These are phyloP conservation scores for Primulina tabacum DNA, from an alignment of 257 asterid species.

Conservation along the genomic window DNA sequence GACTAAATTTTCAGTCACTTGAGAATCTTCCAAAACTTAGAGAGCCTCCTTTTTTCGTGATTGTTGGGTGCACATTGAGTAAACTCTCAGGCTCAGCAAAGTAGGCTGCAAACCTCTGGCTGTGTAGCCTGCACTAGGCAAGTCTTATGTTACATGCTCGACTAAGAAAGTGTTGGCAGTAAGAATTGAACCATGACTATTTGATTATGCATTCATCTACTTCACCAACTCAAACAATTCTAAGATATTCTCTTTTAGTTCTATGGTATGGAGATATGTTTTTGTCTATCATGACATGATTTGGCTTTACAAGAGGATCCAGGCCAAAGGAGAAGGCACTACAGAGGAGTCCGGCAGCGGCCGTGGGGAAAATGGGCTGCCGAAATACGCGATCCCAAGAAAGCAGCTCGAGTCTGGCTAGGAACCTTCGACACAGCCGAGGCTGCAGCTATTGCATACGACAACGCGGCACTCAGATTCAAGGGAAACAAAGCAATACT, in stretches of 20 bases:
- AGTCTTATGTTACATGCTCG: too few relatives aligned
- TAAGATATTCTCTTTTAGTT: too few relatives aligned
- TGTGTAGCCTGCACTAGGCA: too few relatives aligned
- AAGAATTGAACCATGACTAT: too few relatives aligned
- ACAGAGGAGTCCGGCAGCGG: slow-evolving; percentile 78
- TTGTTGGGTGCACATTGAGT: too few relatives aligned
- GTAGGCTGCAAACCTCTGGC: too few relatives aligned
- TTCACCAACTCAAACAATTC: too few relatives aligned
- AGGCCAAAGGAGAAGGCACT: slow-evolving; percentile 51
- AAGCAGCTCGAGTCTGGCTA: slow-evolving; percentile 85
- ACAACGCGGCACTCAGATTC: slow-evolving; percentile 76
- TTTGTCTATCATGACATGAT: neutral
- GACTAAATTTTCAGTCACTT: neutral
- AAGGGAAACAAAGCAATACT: slow-evolving; percentile 88
- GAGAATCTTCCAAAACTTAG: neutral
- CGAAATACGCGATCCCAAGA: slow-evolving; percentile 74
- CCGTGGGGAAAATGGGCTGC: slow-evolving; percentile 98
- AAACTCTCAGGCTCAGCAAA: too few relatives aligned
- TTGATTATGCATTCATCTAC: too few relatives aligned
- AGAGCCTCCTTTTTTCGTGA: too few relatives aligned
- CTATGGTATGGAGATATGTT: neutral
- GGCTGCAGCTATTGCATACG: slow-evolving; percentile 79
- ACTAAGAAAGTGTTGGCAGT: too few relatives aligned
- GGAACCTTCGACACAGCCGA: slow-evolving; percentile 78
- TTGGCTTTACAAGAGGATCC: slow-evolving; percentile 23